Evolutionary conservation across 148 eudicot genomes (phyloP).

Genomic region (Drosera capensis): DNA sequence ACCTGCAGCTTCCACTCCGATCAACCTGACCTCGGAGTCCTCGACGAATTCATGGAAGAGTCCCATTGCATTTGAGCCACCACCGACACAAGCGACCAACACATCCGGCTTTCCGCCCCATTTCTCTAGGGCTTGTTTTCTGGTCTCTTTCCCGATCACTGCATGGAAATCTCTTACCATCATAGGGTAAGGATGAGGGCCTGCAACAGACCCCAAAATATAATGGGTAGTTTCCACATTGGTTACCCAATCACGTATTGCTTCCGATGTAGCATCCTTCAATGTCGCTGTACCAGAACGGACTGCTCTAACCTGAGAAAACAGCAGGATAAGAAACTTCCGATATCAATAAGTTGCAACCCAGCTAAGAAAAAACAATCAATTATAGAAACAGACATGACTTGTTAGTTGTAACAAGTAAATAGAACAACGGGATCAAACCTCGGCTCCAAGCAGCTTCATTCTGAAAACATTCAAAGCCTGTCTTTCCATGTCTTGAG

Average conservation of each 20-base stretch:
- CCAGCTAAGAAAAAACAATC: not conserved
- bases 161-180: slow-evolving; percentile 94
- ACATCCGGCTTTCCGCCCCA: slow-evolving; percentile 99
- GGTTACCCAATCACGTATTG: slow-evolving; percentile 96
- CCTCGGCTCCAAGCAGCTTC: slow-evolving; percentile 99
- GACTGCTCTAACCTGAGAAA: slow-evolving; percentile 66
- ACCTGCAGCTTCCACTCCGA: slow-evolving; percentile 94
- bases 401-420: too few relatives aligned
- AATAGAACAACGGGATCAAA: slow-evolving; percentile 16
- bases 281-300: slow-evolving; percentile 93
- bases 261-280: slow-evolving; percentile 99
- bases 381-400: too few relatives aligned
- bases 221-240: slow-evolving; percentile 96
- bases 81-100: slow-evolving; percentile 85
- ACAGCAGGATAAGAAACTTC: slow-evolving; percentile 1
- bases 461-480: slow-evolving; percentile 82
- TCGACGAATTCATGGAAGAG: slow-evolving; percentile 83
- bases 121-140: slow-evolving; percentile 79
- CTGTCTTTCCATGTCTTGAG: slow-evolving; percentile 98
- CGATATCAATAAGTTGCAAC: not conserved
- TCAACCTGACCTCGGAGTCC: slow-evolving; percentile 61
- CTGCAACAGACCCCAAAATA: slow-evolving; percentile 92
- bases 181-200: slow-evolving; percentile 93
- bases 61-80: slow-evolving; percentile 94
- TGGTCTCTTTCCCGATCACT: slow-evolving; percentile 83